Base-by-base conservation (phyloP, 148 eudicot species). In the Arctostaphylos glauca region DNA sequence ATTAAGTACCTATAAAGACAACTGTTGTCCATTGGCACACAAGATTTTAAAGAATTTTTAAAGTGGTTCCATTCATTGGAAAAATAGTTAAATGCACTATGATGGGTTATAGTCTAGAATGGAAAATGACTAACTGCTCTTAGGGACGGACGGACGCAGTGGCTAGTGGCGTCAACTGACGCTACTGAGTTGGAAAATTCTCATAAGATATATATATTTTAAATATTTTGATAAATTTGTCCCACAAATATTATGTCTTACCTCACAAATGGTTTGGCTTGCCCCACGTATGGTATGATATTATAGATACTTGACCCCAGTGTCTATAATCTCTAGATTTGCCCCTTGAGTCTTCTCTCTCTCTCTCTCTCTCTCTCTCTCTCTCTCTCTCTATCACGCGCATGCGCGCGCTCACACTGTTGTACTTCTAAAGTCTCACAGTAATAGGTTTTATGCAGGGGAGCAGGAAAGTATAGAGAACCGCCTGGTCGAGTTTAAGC, bases 401-500 rank as follows among this genome's bases (percentile, higher is more conserved):
- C 53, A 49, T 10, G 9, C 53, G 9, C 53, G 9, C 53, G 9
- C n/a, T n/a, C 70, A 0, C 10, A 1, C 41, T 9, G 2, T 0
- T 14, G 50, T n/a, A 31, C 31, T 76, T 41, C 74, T 46, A 62
- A 85, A 14, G 59, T 83, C 46, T 54, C 74, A 44, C 23, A 43
- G 18, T 44, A 2, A 16, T 43, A 8, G 38, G 44, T 81, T 43
- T 62, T 54, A 43, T 58, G 67, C 91, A 92, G 95, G 89, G 84
- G 86, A 83, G 80, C 79, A 41, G 87, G 92, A 76, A 86, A 84
- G 25, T 53, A 82, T 41, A 81, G 83, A 66, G 76, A 78, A 80
- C 86, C 88, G n/a, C 89, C 93, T 47, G 87, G 86, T 49, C 90
- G 87, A 85, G 86, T 49, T 64, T 90, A 83, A 83, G 74, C 21